These are phyloP conservation scores for Euphorbia pulcherrima DNA, from an alignment of 345 rosid genomes.

Conservation along the genomic window DNA sequence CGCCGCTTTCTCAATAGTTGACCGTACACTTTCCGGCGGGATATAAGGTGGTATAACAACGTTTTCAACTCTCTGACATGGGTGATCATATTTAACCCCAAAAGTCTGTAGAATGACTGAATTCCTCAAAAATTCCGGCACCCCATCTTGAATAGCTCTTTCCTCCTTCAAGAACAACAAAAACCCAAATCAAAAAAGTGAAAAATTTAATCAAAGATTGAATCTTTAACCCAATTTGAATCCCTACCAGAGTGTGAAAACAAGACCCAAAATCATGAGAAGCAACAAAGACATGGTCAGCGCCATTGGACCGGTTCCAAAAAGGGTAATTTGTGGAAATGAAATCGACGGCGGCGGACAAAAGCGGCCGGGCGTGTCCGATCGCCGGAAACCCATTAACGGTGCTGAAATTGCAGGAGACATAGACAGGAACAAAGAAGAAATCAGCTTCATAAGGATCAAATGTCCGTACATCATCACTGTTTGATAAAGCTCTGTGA, in stretches of 20 bases:
- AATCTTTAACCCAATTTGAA: background rate
- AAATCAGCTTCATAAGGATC: slow-evolving; percentile 83
- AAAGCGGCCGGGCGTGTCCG: slow-evolving; percentile 74
- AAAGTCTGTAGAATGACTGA: slow-evolving; percentile 86
- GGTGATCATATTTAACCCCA: slow-evolving; percentile 75
- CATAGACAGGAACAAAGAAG: slow-evolving; percentile 93
- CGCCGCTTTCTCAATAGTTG: slow-evolving; percentile 42
- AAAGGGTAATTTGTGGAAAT: slow-evolving; percentile 54
- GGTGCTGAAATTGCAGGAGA: slow-evolving; percentile 89
- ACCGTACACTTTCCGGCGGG: slow-evolving; percentile 52
- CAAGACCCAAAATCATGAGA: slow-evolving; percentile 94
- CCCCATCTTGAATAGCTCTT: slow-evolving; percentile 68
- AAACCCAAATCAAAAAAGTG: background rate
- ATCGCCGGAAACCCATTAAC: slow-evolving; percentile 86
- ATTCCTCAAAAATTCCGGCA: slow-evolving; percentile 77
- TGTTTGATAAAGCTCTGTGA: slow-evolving; percentile 54
- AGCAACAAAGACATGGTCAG: slow-evolving; percentile 87
- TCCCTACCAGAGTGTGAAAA: slow-evolving; percentile 78
- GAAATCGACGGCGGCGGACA: slow-evolving; percentile 58
- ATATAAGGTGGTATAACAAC: slow-evolving; percentile 92
- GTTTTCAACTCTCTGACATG: slow-evolving; percentile 78
- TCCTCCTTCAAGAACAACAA: slow-evolving; percentile 49
- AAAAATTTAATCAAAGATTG: background rate
- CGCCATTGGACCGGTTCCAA: slow-evolving; percentile 80
- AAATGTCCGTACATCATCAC: slow-evolving; percentile 56